Conservation (phyloP, 768 basidiomycete genomes). For the Suillus weaverae region DNA sequence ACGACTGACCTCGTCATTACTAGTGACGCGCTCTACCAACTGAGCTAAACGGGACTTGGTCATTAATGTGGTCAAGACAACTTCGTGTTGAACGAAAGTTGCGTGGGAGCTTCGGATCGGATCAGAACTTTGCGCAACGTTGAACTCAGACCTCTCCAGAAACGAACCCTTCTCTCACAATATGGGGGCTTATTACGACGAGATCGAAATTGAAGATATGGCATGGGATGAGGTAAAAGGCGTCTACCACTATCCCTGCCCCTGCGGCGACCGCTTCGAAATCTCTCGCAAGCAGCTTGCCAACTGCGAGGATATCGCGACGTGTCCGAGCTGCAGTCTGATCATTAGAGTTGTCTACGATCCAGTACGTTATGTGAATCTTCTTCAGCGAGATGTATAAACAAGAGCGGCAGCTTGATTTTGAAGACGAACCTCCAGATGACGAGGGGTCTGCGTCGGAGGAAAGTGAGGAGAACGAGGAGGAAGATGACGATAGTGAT, state of each 20-base stretch:
- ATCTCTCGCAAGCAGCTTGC: constrained; percentile 83
- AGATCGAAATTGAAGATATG: constrained; percentile 98
- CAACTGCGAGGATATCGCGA: constrained; percentile 91
- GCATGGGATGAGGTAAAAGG: constrained; percentile 78
- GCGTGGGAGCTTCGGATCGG: background rate
- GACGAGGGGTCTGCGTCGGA: constrained; percentile 35
- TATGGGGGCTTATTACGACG: constrained; percentile 93
- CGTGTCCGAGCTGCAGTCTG: constrained; percentile 94
- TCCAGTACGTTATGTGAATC: constrained; percentile 60
- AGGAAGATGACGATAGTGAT: constrained; percentile 37
- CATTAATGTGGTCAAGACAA: background rate
- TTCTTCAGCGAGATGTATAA: background rate
- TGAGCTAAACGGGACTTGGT: constrained; percentile 7
- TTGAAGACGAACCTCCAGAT: constrained; percentile 73
- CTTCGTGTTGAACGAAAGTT: background rate
- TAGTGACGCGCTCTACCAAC: constrained; percentile 47
- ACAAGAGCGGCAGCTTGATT: constrained; percentile 61
- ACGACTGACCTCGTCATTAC: constrained; percentile 47
- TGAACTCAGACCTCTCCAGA: background rate
- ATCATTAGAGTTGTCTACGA: constrained; percentile 93
- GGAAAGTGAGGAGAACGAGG: constrained; percentile 41
- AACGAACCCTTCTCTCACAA: background rate
- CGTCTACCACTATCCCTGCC: constrained; percentile 96
- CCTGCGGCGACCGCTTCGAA: constrained; percentile 97
- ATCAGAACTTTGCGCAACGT: background rate